Conservation (phyloP, 805 yeast genomes). For the Pichia deserticola region DNA sequence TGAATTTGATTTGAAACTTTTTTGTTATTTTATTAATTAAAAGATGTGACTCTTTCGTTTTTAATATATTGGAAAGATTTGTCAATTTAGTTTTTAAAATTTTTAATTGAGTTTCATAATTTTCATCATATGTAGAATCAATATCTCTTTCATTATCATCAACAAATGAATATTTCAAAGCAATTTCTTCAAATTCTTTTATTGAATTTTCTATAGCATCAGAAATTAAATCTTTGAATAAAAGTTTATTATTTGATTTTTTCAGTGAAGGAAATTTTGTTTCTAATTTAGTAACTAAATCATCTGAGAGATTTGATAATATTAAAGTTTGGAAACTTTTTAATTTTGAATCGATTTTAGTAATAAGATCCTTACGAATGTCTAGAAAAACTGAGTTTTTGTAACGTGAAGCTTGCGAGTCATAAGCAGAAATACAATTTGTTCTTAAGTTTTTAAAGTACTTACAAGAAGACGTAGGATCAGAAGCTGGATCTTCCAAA, state of each 20-base stretch:
- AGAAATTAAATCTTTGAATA: conserved; percentile 20
- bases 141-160: conserved; percentile 27
- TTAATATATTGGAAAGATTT: conserved; percentile 22
- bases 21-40: conserved; percentile 39
- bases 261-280: conserved; percentile 18
- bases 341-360: conserved; percentile 41
- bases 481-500: conserved; percentile 15
- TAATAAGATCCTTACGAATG: conserved; percentile 43
- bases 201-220: conserved; percentile 16
- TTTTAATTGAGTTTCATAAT: conserved; percentile 9
- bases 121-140: conserved; percentile 22
- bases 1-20: conserved; percentile 38
- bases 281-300: conserved; percentile 26
- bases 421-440: conserved; percentile 48
- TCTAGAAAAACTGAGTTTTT: conserved; percentile 56
- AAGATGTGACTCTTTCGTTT: conserved; percentile 33
- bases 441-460: conserved; percentile 37
- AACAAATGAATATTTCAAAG: conserved; percentile 28
- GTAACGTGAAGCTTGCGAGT: conserved; percentile 71
- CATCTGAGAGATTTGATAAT: conserved; percentile 31
- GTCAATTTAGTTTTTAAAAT: not conserved
- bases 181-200: conserved; percentile 25
- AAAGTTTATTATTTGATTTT: conserved; percentile 15
- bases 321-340: conserved; percentile 37
- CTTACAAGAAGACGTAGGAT: conserved; percentile 33